phyloP scores from a whole-genome alignment of 179 eudicot species.

The Carnegiea gigantea region DNA sequence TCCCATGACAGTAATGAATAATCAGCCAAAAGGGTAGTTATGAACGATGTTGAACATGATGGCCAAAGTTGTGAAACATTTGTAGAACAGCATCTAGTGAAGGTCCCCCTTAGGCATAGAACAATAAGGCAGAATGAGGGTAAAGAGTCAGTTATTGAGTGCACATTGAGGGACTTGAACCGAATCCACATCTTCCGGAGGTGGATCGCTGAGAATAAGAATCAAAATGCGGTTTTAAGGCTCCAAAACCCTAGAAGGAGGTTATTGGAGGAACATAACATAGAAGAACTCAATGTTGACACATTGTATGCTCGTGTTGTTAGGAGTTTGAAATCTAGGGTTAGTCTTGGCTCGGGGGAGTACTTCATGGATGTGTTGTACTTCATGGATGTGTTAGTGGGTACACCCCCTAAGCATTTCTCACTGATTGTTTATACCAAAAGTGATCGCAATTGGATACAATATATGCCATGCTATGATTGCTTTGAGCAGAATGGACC shows the following conservation, averaged over 20 bases:
- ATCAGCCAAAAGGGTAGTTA: slow-evolving; percentile 17
- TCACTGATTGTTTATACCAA: slow-evolving; percentile 39
- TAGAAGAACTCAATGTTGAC: slow-evolving; percentile 20
- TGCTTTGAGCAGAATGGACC: slow-evolving; percentile 46
- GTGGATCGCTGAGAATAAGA: slow-evolving; percentile 61
- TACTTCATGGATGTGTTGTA: slow-evolving; percentile 52
- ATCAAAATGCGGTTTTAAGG: slow-evolving; percentile 47
- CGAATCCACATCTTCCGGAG: slow-evolving; percentile 61
- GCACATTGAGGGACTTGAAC: slow-evolving; percentile 45
- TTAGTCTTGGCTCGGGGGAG: slow-evolving; percentile 46
- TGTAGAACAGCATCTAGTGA: slow-evolving; percentile 32
- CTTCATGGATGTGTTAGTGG: slow-evolving; percentile 47
- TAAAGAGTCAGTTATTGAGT: slow-evolving; percentile 43
- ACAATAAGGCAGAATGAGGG: slow-evolving; percentile 21
- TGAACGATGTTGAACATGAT: slow-evolving; percentile 7
- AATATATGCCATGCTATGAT: slow-evolving; percentile 39
- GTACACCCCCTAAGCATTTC: slow-evolving; percentile 41
- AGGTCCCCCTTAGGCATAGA: slow-evolving; percentile 58
- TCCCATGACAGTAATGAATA: slow-evolving; percentile 14
- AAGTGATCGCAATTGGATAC: slow-evolving; percentile 53
- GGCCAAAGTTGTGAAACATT: not conserved
- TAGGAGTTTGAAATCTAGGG: slow-evolving; percentile 59
- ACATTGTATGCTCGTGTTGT: slow-evolving; percentile 48
- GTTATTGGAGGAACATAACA: slow-evolving; percentile 18
- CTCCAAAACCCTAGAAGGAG: slow-evolving; percentile 25